Evolutionary conservation across 441 rosid genomes (phyloP).

Genomic region (Syzygium syzygioides): DNA sequence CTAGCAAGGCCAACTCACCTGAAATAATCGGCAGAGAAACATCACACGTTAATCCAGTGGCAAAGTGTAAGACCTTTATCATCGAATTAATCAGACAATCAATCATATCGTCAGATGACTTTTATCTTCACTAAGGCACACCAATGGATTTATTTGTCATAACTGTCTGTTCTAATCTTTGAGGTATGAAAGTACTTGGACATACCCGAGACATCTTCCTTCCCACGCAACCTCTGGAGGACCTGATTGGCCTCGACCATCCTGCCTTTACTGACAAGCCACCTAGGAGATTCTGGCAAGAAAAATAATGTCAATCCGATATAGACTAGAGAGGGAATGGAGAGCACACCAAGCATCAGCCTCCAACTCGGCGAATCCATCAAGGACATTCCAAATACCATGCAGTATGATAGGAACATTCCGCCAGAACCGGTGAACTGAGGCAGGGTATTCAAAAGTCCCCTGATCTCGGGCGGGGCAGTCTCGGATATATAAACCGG

Average conservation of each 20-base stretch:
- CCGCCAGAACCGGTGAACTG: conserved; percentile 14
- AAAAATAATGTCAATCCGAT: not conserved
- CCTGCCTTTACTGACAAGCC: conserved; percentile 19
- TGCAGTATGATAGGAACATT: conserved; percentile 16
- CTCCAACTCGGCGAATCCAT: conserved; percentile 13
- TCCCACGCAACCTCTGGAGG: conserved; percentile 9
- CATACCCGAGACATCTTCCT: conserved; percentile 9
- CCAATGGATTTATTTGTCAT: not conserved
- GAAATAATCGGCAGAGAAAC: not conserved
- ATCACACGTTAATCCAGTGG: not conserved
- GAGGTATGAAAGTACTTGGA: not conserved
- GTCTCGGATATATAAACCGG: conserved; percentile 17
- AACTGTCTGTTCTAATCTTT: not conserved
- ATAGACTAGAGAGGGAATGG: conserved; percentile 7
- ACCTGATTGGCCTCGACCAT: conserved; percentile 11
- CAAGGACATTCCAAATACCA: conserved; percentile 13
- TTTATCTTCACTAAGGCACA: not conserved
- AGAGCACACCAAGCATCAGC: conserved; percentile 17
- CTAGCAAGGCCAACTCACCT: conserved; percentile 2
- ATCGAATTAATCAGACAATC: not conserved
- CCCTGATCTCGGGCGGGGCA: conserved; percentile 15
- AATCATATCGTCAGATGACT: not conserved
- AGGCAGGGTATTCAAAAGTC: conserved; percentile 12
- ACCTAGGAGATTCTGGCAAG: conserved; percentile 16
- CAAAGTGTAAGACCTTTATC: not conserved